phyloP scores from a whole-genome alignment of 2,329 filamentous ascomycete species.

The Mollisiaceae sp. region DNA sequence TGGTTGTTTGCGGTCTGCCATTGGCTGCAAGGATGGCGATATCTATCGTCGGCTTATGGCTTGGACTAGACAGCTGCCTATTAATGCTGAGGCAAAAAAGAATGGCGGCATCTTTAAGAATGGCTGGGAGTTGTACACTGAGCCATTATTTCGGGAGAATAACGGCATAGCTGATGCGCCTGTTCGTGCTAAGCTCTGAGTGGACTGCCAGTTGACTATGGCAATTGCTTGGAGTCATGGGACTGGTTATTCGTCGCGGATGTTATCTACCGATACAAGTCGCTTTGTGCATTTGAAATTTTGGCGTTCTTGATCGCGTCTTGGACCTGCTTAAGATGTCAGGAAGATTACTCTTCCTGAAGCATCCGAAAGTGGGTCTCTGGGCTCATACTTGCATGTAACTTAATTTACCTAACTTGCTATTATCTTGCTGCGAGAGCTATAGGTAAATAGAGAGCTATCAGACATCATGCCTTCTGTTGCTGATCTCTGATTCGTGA shows the following conservation, averaged over 20 bases:
- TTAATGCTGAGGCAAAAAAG: conserved; percentile 23
- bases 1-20: conserved; percentile 32
- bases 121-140: conserved; percentile 16
- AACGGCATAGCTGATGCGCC: background rate
- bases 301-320: background rate
- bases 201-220: background rate
- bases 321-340: background rate
- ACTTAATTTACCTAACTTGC: background rate
- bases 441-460: background rate
- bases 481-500: conserved; percentile 22
- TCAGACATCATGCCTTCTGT: background rate
- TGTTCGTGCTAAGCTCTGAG: conserved; percentile 4
- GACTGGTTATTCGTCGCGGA: background rate
- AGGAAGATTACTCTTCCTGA: background rate
- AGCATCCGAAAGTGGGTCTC: background rate
- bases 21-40: conserved; percentile 36
- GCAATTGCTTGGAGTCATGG: background rate
- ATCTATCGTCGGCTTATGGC: conserved; percentile 30
- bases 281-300: too few species aligned
- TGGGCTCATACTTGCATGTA: too few species aligned
- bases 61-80: conserved; percentile 27
- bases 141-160: conserved; percentile 13
- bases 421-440: background rate
- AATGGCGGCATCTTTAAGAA: conserved; percentile 18
- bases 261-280: background rate